phyloP scores from a whole-genome alignment of 2,329 filamentous ascomycete species.

The Fonsecaea pedrosoi region DNA sequence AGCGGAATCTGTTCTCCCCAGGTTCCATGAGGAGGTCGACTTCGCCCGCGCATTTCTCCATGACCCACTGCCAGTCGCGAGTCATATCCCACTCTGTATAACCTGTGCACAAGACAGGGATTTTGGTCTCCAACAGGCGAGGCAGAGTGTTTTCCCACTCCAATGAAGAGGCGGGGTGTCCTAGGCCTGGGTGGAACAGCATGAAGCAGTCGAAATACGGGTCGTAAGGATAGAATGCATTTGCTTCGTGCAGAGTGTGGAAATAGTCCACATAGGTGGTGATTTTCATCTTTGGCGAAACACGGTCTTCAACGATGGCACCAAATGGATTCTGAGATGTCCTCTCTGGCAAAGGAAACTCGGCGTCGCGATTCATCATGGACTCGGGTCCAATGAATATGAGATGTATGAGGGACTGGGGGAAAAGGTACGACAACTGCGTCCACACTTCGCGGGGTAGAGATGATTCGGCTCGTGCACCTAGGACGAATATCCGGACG shows the following conservation, averaged over 20 bases:
- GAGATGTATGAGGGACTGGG: constrained; percentile 85
- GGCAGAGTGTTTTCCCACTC: constrained; percentile 95
- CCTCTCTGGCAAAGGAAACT: constrained; percentile 87
- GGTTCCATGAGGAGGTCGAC: constrained; percentile 91
- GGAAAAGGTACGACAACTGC: constrained; percentile 93
- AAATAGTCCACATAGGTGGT: constrained; percentile 98
- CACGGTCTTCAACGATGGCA: constrained; percentile 88
- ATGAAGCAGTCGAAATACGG: constrained; percentile 99
- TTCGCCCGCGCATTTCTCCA: constrained; percentile 83
- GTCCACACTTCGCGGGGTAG: constrained; percentile 93
- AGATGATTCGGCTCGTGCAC: constrained; percentile 95
- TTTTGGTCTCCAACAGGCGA: constrained; percentile 89
- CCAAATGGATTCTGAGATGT: constrained; percentile 90
- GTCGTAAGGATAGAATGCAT: constrained; percentile 91
- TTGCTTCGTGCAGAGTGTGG: constrained; percentile 90
- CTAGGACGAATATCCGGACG: constrained; percentile 89
- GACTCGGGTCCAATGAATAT: constrained; percentile 95
- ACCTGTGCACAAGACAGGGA: constrained; percentile 90
- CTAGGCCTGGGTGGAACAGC: constrained; percentile 94
- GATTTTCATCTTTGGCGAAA: constrained; percentile 91
- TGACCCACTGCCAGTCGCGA: constrained; percentile 87
- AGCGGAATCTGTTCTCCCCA: constrained; percentile 92
- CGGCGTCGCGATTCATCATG: constrained; percentile 91
- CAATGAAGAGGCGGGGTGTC: constrained; percentile 88
- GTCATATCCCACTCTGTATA: constrained; percentile 97